A percentile compares a stretch with the other conserved stretches of the same genome.
These are phyloP conservation scores for Ceratocystis variospora DNA, from an alignment of 2,329 filamentous ascomycete species.

Conservation along the genomic window DNA sequence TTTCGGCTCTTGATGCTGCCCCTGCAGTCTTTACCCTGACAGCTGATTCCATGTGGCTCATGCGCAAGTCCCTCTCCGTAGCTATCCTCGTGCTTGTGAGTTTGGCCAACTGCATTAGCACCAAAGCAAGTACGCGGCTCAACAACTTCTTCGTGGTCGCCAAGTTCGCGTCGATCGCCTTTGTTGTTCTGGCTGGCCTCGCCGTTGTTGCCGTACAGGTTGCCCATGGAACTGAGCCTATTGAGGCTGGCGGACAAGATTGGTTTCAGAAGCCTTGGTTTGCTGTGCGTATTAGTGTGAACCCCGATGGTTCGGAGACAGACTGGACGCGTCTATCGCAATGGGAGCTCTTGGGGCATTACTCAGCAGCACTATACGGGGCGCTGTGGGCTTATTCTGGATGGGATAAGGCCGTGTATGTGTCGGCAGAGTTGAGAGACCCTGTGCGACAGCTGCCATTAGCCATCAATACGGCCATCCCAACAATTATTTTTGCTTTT, in stretches of 20 bases:
- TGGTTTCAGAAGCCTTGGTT: constrained; percentile 45
- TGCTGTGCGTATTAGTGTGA: constrained; percentile 33
- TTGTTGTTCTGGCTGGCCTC: constrained; percentile 36
- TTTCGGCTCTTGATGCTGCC: constrained; percentile 37
- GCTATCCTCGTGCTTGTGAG: constrained; percentile 34
- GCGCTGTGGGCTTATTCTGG: constrained; percentile 52
- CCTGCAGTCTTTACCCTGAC: constrained; percentile 27
- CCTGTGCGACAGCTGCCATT: constrained; percentile 43
- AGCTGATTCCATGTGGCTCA: constrained; percentile 20
- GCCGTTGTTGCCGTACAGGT: constrained; percentile 30
- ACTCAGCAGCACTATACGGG: constrained; percentile 46
- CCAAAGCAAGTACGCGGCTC: constrained; percentile 39
- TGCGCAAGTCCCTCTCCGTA: constrained; percentile 40
- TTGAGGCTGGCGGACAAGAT: constrained; percentile 34
- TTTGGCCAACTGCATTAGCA: constrained; percentile 42
- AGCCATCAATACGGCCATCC: constrained; percentile 47
- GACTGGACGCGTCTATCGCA: constrained; percentile 36
- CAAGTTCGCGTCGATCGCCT: constrained; percentile 38
- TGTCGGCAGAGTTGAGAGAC: constrained; percentile 38
- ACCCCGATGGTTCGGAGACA: constrained; percentile 36
- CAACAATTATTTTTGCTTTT: constrained; percentile 46
- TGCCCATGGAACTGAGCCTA: constrained; percentile 27
- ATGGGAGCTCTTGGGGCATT: constrained; percentile 48
- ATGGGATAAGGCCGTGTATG: constrained; percentile 51
- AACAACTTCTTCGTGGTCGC: constrained; percentile 42